A percentile compares a stretch with the other conserved stretches of the same genome.
These are phyloP conservation scores for Calonectria hongkongensis DNA, from an alignment of 2,329 filamentous ascomycete species.

Conservation along the genomic window DNA sequence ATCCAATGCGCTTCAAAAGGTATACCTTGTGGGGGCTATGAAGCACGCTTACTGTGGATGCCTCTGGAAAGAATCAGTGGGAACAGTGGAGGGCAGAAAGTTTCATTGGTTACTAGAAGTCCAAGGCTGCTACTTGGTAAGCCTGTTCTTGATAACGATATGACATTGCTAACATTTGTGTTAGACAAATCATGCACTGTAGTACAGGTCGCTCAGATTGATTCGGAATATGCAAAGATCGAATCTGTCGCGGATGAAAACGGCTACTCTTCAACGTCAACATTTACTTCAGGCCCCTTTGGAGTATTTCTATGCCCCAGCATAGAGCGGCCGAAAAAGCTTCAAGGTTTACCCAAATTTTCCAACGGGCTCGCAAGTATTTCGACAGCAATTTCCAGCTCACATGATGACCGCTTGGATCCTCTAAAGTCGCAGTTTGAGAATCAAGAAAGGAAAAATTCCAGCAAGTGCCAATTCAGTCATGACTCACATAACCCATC, in stretches of 20 bases:
- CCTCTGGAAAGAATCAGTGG: constrained; percentile 9
- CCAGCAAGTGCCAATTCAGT: too few species aligned
- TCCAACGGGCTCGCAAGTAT: not conserved
- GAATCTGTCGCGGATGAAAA: not conserved
- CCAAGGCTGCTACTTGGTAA: constrained; percentile 4
- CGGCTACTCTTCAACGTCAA: not conserved
- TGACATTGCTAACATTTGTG: not conserved
- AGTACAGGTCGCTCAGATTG: not conserved
- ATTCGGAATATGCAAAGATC: not conserved
- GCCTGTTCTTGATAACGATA: not conserved
- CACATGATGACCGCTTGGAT: not conserved
- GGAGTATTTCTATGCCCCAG: not conserved
- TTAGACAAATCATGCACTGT: not conserved
- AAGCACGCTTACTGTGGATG: constrained; percentile 55
- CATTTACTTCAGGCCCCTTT: not conserved
- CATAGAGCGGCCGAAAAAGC: not conserved
- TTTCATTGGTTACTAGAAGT: not conserved
- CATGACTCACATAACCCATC: too few species aligned
- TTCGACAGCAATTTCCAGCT: not conserved
- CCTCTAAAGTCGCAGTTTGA: not conserved
- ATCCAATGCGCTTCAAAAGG: constrained; percentile 49
- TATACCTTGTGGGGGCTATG: constrained; percentile 58
- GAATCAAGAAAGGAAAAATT: not conserved
- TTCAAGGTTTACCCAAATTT: too few species aligned
- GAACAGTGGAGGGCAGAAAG: not conserved